Conservation (phyloP, 257 asterid genomes). For the Solanum neorickii region DNA sequence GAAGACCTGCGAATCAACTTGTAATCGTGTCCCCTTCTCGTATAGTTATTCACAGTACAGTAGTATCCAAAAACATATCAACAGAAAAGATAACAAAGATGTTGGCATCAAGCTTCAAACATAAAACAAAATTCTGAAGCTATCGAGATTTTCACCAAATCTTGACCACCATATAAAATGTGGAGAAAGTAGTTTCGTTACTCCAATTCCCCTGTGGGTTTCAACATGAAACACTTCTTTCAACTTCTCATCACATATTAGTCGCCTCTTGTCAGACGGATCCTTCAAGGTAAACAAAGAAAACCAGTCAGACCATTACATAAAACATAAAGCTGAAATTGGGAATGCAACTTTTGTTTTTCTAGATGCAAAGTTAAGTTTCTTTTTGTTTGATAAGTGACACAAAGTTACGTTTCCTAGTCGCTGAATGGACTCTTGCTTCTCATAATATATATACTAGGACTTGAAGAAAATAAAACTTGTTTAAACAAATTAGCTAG, state of each 20-base stretch:
- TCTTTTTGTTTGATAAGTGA: neutral
- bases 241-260: conserved; percentile 85
- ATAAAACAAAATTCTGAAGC: conserved; percentile 11
- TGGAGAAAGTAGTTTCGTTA: conserved; percentile 42
- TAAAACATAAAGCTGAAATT: neutral
- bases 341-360: neutral
- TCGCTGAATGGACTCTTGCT: neutral
- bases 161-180: conserved; percentile 35
- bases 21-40: neutral
- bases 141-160: conserved; percentile 10
- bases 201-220: conserved; percentile 59
- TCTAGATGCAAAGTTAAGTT: neutral
- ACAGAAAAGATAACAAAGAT: neutral
- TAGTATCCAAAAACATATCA: neutral
- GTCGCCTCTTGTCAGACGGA: conserved; percentile 82
- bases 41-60: neutral
- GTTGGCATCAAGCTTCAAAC: conserved; percentile 17
- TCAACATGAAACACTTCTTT: conserved; percentile 73
- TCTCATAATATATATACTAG: neutral
- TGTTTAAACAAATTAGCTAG: neutral
- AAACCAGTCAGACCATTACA: neutral
- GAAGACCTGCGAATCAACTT: neutral
- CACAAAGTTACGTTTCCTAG: neutral
- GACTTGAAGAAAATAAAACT: neutral
- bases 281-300: conserved; percentile 43